Evolutionary conservation across 257 asterid species (phyloP), one percentile per base, ranked within the genome.

Genomic region (Paulownia fortunei): DNA sequence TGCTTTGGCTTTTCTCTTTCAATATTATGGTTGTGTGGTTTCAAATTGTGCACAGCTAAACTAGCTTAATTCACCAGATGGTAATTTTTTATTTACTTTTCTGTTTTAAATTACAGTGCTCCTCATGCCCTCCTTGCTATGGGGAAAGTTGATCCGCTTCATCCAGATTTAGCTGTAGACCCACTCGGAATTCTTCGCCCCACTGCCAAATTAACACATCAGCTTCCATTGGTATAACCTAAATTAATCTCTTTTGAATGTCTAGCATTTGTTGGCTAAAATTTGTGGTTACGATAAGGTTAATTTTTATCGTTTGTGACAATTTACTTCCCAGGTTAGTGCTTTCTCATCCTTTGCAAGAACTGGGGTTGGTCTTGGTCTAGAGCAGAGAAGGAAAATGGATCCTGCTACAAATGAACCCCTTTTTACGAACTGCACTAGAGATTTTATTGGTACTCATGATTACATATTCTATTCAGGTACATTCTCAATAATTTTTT

Each of bases 391-490:
- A 80, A 90, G 93, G 88, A 93, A 85, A 87, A 89, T 90, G 90
- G 98, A 96, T 81, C 87, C 94, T 77, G 66, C 85, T 66, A 91
- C 99, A 69, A 89, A 96, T 83, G 99, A 96, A 69, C 99, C 99
- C 79, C 77, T 84, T 65, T 93, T 96, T 66, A 93, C 99, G 3
- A 93, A 90, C 87, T 96, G 96, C 89, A 96, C 99, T 21, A 86
- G 98, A 84, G 98, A 96, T 86, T 93, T 93, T 79, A 90, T 89
- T 79, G 96, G 97, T 61, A 93, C 99, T 77, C 94, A 91, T 76
- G 99, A 96, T 87, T 96, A 96, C 84, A 93, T 96, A 79, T 96
- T 96, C 79, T 96, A 96, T 81, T 90, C 99, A 85, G 99, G 99
- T 93, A 91, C 67, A 23, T 34, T 37, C 69, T 46, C 55, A 8